A percentile compares a stretch with the other conserved stretches of the same genome.
Conservation (phyloP, 805 yeast species). For the Pichia kluyveri region DNA sequence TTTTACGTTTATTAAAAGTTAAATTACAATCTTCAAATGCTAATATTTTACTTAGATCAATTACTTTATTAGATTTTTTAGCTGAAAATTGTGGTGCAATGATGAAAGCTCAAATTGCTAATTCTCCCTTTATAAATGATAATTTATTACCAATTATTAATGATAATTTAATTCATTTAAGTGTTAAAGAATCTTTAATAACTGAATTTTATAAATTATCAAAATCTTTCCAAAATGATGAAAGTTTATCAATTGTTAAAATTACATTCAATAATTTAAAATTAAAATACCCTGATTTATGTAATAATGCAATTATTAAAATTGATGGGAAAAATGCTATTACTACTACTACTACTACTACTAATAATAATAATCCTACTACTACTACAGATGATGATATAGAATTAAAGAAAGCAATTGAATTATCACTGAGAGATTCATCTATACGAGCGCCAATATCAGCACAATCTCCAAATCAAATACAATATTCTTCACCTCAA, state of each 20-base stretch:
- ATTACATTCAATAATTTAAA: conserved; percentile 48
- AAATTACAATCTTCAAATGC: conserved; percentile 49
- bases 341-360: too few species aligned
- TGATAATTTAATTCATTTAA: conserved; percentile 50
- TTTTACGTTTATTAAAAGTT: conserved; percentile 36
- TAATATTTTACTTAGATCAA: conserved; percentile 52
- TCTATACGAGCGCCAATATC: conserved; percentile 15
- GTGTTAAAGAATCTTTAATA: conserved; percentile 56
- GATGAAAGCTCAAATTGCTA: conserved; percentile 53
- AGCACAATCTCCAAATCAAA: background rate
- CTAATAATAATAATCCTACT: background rate
- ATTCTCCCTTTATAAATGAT: conserved; percentile 41
- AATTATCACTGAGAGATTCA: conserved; percentile 60
- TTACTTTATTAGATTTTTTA: conserved; percentile 47
- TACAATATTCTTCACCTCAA: conserved; percentile 7
- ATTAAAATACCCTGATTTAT: conserved; percentile 28
- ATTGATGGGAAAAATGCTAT: conserved; percentile 14
- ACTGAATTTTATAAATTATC: conserved; percentile 63
- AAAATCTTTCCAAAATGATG: conserved; percentile 59
- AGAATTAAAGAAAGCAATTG: conserved; percentile 68
- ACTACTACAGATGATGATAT: conserved; percentile 49
- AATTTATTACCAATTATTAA: conserved; percentile 39
- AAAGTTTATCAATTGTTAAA: conserved; percentile 61
- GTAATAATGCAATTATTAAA: conserved; percentile 23
- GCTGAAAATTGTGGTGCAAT: conserved; percentile 75